Evolutionary conservation across 1,139 yeast genomes (phyloP), one percentile per base, ranked within the genome.

Genomic region (Groenewaldozyma auringiensis): DNA sequence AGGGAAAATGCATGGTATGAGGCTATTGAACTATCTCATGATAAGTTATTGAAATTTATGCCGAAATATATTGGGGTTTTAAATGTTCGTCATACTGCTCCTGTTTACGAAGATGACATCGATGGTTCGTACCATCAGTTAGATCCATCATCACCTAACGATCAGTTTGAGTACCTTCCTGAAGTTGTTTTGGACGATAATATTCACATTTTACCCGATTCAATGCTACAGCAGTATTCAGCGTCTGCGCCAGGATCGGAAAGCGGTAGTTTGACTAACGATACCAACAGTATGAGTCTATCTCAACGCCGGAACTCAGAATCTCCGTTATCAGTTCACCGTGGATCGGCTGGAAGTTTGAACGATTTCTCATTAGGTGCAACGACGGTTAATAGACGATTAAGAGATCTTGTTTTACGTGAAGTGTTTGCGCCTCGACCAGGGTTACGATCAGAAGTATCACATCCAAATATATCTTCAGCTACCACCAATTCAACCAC

Each of bases 1-100:
- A 72, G 95, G 51, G 99, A 94, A 60, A 86, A 92, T 63, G 68
- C 73, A 51, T 89, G 95, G 82, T 94, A 94, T 63, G 98, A 94
- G 63, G 78, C 83, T 3, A 81, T 92, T 41, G 96, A 92, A 65
- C 65, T 72, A 40, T 69, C 75, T 36, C 95, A 87, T 62, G 82
- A 83, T 18, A 89, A 83, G 47, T 69, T 94, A 42, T 71, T 88
- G 45, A 71, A 74, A 49, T 94, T 84, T 62, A 84, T 92, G 94
- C 98, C 98, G 1, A 77, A 78, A 53, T 94, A 92, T 63, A 84
- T 89, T 50, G 98, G 99, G 8, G 96, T 89, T 1, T 68, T 89
- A 47, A 89, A 89, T 61, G 97, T 89, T 8, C 74, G 97, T 45
- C 92, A 88, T 60, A 74, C 81, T 35, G 73, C 76, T 46, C 63